Base-by-base conservation (phyloP, 768 basidiomycete genomes). In the Pholiota conissans region DNA sequence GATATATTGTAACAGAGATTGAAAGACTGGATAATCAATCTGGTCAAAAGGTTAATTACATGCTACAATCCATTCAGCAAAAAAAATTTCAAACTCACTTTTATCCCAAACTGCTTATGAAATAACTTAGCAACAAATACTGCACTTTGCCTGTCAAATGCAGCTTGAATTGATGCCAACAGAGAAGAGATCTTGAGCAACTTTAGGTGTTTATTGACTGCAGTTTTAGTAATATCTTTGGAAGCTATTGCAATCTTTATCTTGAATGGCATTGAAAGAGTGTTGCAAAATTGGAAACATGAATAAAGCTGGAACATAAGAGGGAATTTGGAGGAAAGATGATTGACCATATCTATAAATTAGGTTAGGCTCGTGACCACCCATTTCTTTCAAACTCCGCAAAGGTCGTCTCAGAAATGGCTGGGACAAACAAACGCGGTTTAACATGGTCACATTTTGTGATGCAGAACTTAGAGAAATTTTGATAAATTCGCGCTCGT, bases 1-100 rank as follows among this genome's bases (percentile, higher is more conserved):
- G n/a, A 49, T 42, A 45, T 66, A 64, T 5, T 61, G 13, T 0
- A 66, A 47, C 2, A 67, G 48, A 0, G 7, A 14, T 2, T 49
- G 27, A 22, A 65, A 63, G 14, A 60, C 64, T 13, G 56, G 57
- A 18, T 56, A 42, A 4, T 63, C 60, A 32, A 65, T 62, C 35
- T 55, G 49, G 8, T 63, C 59, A 34, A 67, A 64, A 0, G 66
- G 58, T n/a, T 63, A 61, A 42, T 67, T 61, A 22, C 50, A 57
- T 1, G 57, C 52, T 14, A 58, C 58, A 2, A 66, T 42, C 59
- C 63, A 64, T 42, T 64, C 57, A 0, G 56, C 55, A n/a, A 66
- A 48, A 10, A 63, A 59, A 4, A 13, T 20, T n/a, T 65, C 61
- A 24, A 67, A 67, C 20, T 62, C 26, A 7, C 30, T 49, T 35